Base-by-base conservation (phyloP, 1,284 basidiomycete species). In the Naganishia sp. region DNA sequence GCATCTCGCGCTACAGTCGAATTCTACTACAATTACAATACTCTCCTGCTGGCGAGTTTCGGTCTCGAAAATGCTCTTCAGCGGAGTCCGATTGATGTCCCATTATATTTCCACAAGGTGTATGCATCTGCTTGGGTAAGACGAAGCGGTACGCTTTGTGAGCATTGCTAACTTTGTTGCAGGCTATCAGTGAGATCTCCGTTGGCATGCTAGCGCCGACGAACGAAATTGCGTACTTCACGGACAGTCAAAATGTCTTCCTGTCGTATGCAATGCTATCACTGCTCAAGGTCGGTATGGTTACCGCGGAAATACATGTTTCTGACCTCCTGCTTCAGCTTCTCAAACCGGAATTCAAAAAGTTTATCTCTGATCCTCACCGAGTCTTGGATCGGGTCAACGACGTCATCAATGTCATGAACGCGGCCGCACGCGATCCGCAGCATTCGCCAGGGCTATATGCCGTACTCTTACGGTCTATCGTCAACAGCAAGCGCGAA, bases 31-130 rank as follows among this genome's bases (percentile, higher is more conserved):
- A 85, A 90, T 75, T 94, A 95, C 75, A 87, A 88, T 36, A 87
- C 88, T 76, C 84, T 95, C 53, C 89, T 94, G 25, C 82, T 97
- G 71, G 94, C 96, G 76, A 94, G 93, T 7, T 98, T 97, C 73
- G 94, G 94, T 2, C 83, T 98, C 64, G 94, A 98, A 78, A 91
- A 95, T 74, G 90, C 94, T 3, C 81, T 96, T 63, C 93, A 95
- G 76, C 84, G 85, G 16, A 83, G 85, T 13, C 80, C 84, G 0
- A 80, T 90, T 55, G 86, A 69, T 46, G 5, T 50, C 10, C 55
- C 69, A 3, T 63, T 54, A 25, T 50, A 39, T 42, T 56, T 45
- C 33, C 39, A 45, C 44, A 67, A 59, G 28, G 90, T 90, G 65
- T 88, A 93, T 76, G 84, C 86, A 11, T 85, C 87, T 21, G 92